Base-by-base conservation (phyloP, 2,329 filamentous ascomycete genomes). In the Parastagonospora nodorum region DNA sequence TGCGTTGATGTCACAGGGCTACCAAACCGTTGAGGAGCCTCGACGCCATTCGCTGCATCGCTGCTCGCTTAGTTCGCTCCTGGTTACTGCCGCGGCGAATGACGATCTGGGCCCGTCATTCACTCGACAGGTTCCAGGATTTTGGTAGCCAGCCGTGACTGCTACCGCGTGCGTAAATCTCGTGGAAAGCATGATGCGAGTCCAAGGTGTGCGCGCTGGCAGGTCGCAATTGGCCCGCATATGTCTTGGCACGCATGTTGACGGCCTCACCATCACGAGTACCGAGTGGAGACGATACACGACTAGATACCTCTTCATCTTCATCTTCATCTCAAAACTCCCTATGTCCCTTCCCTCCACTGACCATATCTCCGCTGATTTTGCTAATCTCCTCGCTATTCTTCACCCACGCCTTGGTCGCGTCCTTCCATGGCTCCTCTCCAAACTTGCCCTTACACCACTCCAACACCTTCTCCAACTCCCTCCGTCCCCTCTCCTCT, bases 401-500 rank as follows among this genome's bases (percentile, higher is more conserved):
- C 67, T 69, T 71, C 8, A 76, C 74, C 75, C 76, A 80, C 16
- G 71, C 74, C 15, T 51, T 48, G 5, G 62, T 78, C 39, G 78
- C 80, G 73, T 83, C 79, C 29, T 59, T 52, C 60, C 73, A 69
- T 58, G 58, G 66, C 4, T 57, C 67, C 12, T 67, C 72, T 15
- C 80, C 79, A 68, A 80, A 82, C 51, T 75, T 78, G 19, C 60
- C 40, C 50, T 63, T 65, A 64, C 78, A 81, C 66, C 74, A 81
- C 29, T 73, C 67, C 32, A 80, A 48, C 29, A 80, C 62, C 7
- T 54, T 61, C 33, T 71, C 66, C 27, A 81, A 63, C 61, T 82
- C 80, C 15, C 32, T 60, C 43, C 60, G 61, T 44, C 52, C 72
- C 57, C 24, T 66, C 61, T 35, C 64, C 42, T 74, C 72, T 32